Conservation (phyloP, 176 grass and related monocot species). For the Oryza glaberrima region DNA sequence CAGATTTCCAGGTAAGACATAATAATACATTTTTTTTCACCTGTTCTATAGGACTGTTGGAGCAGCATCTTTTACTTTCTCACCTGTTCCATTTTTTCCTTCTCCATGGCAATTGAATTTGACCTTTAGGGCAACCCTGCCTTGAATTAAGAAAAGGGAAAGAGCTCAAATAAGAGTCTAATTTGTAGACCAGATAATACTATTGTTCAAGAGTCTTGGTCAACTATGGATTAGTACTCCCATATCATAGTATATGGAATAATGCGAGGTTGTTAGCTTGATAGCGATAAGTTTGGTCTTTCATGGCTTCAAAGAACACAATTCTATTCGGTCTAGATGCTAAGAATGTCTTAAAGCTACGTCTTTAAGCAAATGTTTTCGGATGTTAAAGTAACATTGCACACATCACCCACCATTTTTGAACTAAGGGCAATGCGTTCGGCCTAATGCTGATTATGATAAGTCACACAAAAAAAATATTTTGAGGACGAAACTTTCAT, state of each 20-base stretch:
- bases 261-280: background rate
- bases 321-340: background rate
- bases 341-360: background rate
- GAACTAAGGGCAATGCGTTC: background rate
- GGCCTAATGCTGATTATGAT: too few relatives aligned
- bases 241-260: background rate
- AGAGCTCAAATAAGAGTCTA: background rate
- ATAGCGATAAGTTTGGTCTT: background rate
- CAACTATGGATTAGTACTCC: background rate
- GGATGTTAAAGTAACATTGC: background rate
- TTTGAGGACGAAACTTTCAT: too few relatives aligned
- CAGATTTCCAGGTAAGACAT: background rate
- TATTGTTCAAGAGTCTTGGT: background rate
- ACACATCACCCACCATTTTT: background rate
- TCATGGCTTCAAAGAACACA: background rate
- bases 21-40: too few relatives aligned
- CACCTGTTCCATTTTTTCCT: background rate
- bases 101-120: background rate
- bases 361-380: background rate
- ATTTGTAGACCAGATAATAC: background rate
- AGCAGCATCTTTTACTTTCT: slow-evolving; percentile 9
- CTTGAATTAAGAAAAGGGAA: background rate
- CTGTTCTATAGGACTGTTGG: background rate
- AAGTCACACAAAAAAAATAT: too few relatives aligned
- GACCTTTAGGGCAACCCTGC: background rate